A percentile compares a stretch with the other conserved stretches of the same genome.
Conservation (phyloP, 2,329 filamentous ascomycete genomes). For the Paraconiothyrium brasiliense region DNA sequence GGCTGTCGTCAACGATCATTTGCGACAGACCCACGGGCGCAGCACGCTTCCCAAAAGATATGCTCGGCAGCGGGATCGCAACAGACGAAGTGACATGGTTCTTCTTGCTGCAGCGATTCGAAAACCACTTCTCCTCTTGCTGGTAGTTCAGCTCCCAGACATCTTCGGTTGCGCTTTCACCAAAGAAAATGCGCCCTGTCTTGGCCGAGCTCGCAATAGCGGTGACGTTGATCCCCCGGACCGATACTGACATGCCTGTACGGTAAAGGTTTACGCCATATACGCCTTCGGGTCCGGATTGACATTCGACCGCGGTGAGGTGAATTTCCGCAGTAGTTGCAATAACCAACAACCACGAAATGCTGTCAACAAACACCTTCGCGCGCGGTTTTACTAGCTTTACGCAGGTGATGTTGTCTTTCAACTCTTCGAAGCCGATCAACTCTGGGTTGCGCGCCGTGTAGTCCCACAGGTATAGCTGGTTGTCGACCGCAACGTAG, state of each 20-base stretch:
- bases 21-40: constrained; percentile 72
- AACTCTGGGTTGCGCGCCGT: constrained; percentile 90
- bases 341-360: constrained; percentile 88
- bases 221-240: constrained; percentile 79
- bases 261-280: constrained; percentile 82
- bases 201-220: constrained; percentile 80
- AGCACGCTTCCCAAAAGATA: constrained; percentile 38
- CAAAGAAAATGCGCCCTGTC: constrained; percentile 92
- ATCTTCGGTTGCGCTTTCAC: constrained; percentile 81
- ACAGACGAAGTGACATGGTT: constrained; percentile 79
- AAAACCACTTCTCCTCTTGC: constrained; percentile 97
- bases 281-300: constrained; percentile 71
- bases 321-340: constrained; percentile 87
- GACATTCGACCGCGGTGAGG: constrained; percentile 80
- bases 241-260: constrained; percentile 82
- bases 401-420: constrained; percentile 88
- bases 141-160: constrained; percentile 96
- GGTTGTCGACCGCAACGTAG: constrained; percentile 95
- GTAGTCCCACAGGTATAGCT: constrained; percentile 97
- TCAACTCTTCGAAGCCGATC: constrained; percentile 89
- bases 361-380: constrained; percentile 85
- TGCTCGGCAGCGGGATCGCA: constrained; percentile 66
- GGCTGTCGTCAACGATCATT: constrained; percentile 87
- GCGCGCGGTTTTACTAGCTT: constrained; percentile 84
- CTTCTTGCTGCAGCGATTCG: constrained; percentile 83